Evolutionary conservation across 2,329 filamentous ascomycete genomes (phyloP).

Genomic region (Colletotrichum liriopes): DNA sequence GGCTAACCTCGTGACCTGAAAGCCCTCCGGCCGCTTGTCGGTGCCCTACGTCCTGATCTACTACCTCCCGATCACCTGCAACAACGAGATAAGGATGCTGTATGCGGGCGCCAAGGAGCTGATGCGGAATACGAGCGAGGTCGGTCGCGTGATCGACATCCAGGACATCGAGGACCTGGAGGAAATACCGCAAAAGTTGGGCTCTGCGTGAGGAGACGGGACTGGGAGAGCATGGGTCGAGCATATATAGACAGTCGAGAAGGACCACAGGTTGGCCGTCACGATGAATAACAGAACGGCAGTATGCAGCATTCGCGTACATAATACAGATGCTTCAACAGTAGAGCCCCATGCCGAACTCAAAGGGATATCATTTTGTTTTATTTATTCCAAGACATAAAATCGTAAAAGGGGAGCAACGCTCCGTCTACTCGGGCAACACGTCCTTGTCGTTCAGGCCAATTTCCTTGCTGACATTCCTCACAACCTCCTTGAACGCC

Average conservation of each 20-base stretch:
- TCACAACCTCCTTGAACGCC: slow-evolving; percentile 86
- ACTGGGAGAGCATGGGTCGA: not conserved
- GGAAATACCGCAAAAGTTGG: slow-evolving; percentile 80
- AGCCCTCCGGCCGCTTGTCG: slow-evolving; percentile 87
- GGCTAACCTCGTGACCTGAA: slow-evolving; percentile 4
- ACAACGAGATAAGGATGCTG: slow-evolving; percentile 88
- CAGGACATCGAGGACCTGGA: slow-evolving; percentile 85
- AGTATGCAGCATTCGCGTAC: slow-evolving; percentile 29
- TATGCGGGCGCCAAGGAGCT: slow-evolving; percentile 97
- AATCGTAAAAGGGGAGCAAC: not conserved
- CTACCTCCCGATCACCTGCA: slow-evolving; percentile 94
- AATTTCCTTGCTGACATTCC: slow-evolving; percentile 76
- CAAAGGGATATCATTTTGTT: slow-evolving; percentile 25
- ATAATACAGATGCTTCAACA: slow-evolving; percentile 31
- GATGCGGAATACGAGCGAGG: slow-evolving; percentile 93
- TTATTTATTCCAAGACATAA: not conserved
- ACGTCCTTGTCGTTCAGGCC: slow-evolving; percentile 73
- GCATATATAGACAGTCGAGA: slow-evolving; percentile 17
- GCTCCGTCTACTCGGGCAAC: slow-evolving; percentile 57
- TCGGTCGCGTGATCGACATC: slow-evolving; percentile 89
- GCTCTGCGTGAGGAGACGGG: slow-evolving; percentile 47
- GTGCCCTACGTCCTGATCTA: slow-evolving; percentile 96
- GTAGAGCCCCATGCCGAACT: not conserved
- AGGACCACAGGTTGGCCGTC: slow-evolving; percentile 10
- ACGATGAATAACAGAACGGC: not conserved